These are phyloP conservation scores for Camillea tinctor DNA, from an alignment of 2,329 filamentous ascomycete species.

Conservation along the genomic window DNA sequence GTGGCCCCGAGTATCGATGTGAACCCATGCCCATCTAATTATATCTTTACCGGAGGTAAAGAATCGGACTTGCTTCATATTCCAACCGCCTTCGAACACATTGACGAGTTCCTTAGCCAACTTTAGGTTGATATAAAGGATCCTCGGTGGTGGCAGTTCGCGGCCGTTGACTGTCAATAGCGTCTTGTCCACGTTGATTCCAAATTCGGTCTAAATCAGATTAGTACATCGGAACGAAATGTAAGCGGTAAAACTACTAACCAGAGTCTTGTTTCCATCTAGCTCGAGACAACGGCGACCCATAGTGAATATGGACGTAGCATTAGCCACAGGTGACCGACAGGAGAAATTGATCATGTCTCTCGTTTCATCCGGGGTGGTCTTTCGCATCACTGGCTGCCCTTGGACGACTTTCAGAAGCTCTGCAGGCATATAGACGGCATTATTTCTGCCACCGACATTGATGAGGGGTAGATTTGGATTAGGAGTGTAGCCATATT, in stretches of 20 bases:
- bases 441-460: constrained; percentile 55
- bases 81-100: constrained; percentile 63
- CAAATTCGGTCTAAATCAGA: constrained; percentile 47
- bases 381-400: constrained; percentile 60
- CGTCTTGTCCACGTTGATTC: constrained; percentile 57
- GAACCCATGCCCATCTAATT: constrained; percentile 50
- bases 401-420: constrained; percentile 62
- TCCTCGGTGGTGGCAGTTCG: constrained; percentile 58
- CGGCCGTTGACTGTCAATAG: constrained; percentile 74
- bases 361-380: constrained; percentile 60
- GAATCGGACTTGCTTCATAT: constrained; percentile 60
- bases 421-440: constrained; percentile 67
- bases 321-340: constrained; percentile 64
- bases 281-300: constrained; percentile 60
- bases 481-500: constrained; percentile 32
- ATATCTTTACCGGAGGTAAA: constrained; percentile 47
- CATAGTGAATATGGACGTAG: constrained; percentile 58
- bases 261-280: constrained; percentile 47
- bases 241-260: constrained; percentile 26
- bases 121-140: constrained; percentile 53
- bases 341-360: constrained; percentile 74
- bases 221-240: constrained; percentile 1
- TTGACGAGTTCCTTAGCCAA: constrained; percentile 31
- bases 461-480: constrained; percentile 62
- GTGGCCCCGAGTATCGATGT: constrained; percentile 28